Base-by-base conservation (phyloP, 345 rosid species). In the Iberis pinnata region DNA sequence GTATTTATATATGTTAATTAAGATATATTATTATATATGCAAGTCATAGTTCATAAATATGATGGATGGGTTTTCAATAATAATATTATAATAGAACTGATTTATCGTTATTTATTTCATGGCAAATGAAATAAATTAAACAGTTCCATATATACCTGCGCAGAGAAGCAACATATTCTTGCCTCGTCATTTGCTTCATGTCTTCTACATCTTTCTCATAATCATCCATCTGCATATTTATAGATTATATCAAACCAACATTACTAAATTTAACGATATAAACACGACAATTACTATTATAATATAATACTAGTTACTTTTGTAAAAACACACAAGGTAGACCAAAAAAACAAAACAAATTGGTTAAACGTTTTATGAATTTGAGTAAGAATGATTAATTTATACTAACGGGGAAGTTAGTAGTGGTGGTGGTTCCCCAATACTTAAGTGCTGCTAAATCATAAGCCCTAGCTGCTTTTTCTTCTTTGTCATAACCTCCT, bases 401-500 rank as follows among this genome's bases (percentile, higher is more conserved):
- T n/a, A n/a, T 4, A 48, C 62, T 58, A 53, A 86, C 97, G 1
- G 95, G 88, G 58, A 86, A 86, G 74, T 89, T 89, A 36, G 95
- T 89, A 2, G 97, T 86, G 8, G 95, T 81, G 17, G 93, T 83
- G 18, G 86, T 70, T 43, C 97, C 97, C 97, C 95, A 86, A 61
- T 89, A 89, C 68, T 89, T 89, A 9, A 89, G 71, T 46, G 97
- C 97, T 3, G 94, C 97, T 60, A 89, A 65, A 71, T 89, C 97
- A 44, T 89, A 89, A 62, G 97, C 83, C 63, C 90, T 77, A 33
- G 94, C 95, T 68, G 97, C 97, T 53, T 89, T 89, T 52, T 89
- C 97, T 80, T 89, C 97, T 66, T 86, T 86, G 67, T 89, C 97
- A 74, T 89, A 89, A 25, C 97, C 97, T 58, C 95, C 95, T 89